Evolutionary conservation across 805 yeast genomes (phyloP).

Genomic region (Teunomyces cretensis): DNA sequence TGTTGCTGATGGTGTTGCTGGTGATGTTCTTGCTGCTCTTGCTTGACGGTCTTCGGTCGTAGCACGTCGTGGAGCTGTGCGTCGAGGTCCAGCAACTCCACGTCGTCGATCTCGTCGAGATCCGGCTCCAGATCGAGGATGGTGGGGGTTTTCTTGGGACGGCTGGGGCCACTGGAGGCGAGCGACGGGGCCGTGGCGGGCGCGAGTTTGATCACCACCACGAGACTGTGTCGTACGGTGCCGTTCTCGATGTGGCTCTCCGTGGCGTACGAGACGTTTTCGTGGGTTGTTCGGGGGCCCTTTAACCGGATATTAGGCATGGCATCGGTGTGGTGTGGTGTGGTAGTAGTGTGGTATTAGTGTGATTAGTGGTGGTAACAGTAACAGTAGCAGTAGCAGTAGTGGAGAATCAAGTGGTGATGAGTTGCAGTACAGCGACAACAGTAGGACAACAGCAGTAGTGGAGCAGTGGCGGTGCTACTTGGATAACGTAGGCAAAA

Average conservation of each 20-base stretch:
- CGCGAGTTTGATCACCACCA: not conserved
- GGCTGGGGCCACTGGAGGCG: too few relatives aligned
- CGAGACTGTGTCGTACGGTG: not conserved
- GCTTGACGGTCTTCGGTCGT: not conserved
- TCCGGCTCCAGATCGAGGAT: not conserved
- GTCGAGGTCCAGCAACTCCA: not conserved
- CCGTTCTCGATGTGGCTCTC: not conserved
- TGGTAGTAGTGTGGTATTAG: too few relatives aligned
- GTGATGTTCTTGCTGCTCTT: conserved; percentile 1
- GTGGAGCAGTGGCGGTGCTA: too few relatives aligned
- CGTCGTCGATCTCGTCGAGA: not conserved
- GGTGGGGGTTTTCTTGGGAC: too few relatives aligned
- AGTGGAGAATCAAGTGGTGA: too few relatives aligned
- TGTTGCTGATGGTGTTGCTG: not conserved
- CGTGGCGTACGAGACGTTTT: not conserved
- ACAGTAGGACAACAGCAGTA: too few relatives aligned
- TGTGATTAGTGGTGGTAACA: not conserved
- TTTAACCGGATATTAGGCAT: not conserved
- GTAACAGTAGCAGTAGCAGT: too few relatives aligned
- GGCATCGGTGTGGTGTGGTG: not conserved
- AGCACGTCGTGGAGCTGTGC: not conserved
- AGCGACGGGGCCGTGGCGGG: not conserved
- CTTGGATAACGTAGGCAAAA: too few relatives aligned
- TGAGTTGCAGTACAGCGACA: too few relatives aligned
- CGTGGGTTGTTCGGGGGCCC: not conserved